Conservation (phyloP, 208 protist genomes). For the Leishmania aethiopica region DNA sequence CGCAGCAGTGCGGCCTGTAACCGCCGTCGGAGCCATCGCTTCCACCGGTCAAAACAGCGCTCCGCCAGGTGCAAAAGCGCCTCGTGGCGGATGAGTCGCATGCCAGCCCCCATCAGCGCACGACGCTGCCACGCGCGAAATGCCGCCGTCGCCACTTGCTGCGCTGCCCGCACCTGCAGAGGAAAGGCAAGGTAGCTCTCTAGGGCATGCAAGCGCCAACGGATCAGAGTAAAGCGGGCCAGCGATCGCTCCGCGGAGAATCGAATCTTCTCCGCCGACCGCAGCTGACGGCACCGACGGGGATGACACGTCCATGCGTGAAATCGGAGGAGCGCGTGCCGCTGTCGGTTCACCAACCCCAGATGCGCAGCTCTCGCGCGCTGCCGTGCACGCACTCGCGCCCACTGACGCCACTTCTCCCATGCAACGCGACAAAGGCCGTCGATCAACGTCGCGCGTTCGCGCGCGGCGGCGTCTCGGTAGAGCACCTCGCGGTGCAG, state of each 20-base stretch:
- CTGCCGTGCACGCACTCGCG: background rate
- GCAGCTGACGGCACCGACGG: conserved; percentile 3
- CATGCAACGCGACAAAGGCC: conserved; percentile 14
- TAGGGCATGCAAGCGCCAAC: conserved; percentile 23
- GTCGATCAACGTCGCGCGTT: conserved; percentile 13
- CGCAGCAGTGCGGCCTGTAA: conserved; percentile 21
- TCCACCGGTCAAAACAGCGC: conserved; percentile 30
- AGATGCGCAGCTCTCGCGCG: conserved; percentile 8
- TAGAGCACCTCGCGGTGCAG: conserved; percentile 25
- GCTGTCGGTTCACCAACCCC: conserved; percentile 23
- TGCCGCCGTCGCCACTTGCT: background rate
- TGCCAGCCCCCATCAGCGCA: background rate
- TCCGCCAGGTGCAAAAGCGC: conserved; percentile 16
- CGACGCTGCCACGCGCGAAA: conserved; percentile 30
- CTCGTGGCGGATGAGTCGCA: conserved; percentile 22
- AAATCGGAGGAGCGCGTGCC: conserved; percentile 15
- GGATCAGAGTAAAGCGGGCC: conserved; percentile 17
- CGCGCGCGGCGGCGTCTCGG: conserved; percentile 12
- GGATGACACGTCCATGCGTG: background rate
- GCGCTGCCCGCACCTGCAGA: conserved; percentile 17
- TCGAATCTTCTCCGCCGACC: conserved; percentile 12
- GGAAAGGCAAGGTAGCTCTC: conserved; percentile 11
- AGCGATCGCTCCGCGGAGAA: conserved; percentile 26
- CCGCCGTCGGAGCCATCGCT: conserved; percentile 29
- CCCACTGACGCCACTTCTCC: conserved; percentile 22